Evolutionary conservation across 1,139 yeast genomes (phyloP).

Genomic region (Taphrina pruni): DNA sequence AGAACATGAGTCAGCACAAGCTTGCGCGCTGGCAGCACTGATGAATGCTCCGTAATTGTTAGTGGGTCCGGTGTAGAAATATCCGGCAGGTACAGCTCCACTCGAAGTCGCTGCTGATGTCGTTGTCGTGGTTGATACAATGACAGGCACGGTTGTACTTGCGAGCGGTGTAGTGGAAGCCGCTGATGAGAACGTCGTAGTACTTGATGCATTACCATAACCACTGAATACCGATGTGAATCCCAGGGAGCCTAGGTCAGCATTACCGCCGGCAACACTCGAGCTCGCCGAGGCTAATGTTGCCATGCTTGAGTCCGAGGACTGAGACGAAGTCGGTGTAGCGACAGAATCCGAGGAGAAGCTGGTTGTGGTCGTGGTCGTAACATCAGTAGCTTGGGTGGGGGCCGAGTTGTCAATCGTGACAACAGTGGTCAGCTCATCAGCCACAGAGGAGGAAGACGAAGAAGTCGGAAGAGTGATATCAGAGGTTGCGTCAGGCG

Average conservation of each 20-base stretch:
- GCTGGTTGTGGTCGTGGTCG: not conserved
- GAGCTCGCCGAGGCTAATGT: not conserved
- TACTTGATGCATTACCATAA: not conserved
- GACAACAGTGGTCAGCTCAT: no score
- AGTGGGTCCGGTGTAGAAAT: not conserved
- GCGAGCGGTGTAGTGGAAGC: not conserved
- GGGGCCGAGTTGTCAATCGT: no score
- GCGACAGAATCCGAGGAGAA: not conserved
- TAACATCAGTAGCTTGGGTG: no score
- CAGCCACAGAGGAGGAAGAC: no score
- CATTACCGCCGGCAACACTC: not conserved
- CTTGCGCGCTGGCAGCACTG: not conserved
- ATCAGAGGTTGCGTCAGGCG: no score
- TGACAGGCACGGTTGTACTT: not conserved
- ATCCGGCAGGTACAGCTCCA: not conserved
- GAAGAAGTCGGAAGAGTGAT: no score
- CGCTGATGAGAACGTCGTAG: not conserved
- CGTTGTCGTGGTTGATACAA: slow-evolving; percentile 1
- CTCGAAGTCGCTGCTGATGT: not conserved
- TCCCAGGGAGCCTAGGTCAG: not conserved
- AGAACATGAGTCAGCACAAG: slow-evolving; percentile 7
- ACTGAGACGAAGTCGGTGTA: not conserved
- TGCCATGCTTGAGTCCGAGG: not conserved
- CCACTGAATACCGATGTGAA: not conserved
- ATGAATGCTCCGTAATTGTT: not conserved